These are phyloP conservation scores for Lactarius indigo DNA, from an alignment of 768 basidiomycete species.

Conservation along the genomic window DNA sequence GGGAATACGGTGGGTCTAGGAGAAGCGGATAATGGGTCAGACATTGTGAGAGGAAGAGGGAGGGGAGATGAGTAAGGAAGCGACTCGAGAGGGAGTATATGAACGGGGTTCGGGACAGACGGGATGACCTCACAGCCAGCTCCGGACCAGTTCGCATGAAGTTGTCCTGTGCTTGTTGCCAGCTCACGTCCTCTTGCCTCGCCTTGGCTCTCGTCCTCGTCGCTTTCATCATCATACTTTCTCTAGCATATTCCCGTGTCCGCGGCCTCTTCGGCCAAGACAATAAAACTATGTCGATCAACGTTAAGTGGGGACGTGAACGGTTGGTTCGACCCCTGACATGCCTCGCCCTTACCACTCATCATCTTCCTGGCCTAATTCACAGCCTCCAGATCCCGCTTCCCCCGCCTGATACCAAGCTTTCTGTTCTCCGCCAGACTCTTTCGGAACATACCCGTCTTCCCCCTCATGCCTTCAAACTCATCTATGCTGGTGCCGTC, in stretches of 20 bases:
- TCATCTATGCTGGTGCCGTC: constrained; percentile 87
- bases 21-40: constrained; percentile 27
- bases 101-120: constrained; percentile 12
- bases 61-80: constrained; percentile 21
- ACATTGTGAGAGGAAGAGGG: constrained; percentile 27
- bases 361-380: constrained; percentile 4
- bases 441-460: constrained; percentile 77
- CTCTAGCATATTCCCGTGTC: constrained; percentile 30
- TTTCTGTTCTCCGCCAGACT: constrained; percentile 53
- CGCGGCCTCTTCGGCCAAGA: constrained; percentile 27
- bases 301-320: constrained; percentile 50
- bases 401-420: constrained; percentile 54
- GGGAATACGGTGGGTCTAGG: constrained; percentile 19
- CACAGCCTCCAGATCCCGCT: constrained; percentile 48
- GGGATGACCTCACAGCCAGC: constrained; percentile 4
- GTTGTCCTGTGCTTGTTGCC: neutral
- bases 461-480: constrained; percentile 66
- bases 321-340: constrained; percentile 29
- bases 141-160: neutral
- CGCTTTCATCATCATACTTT: constrained; percentile 32
- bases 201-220: constrained; percentile 3
- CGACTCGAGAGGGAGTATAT: constrained; percentile 7
- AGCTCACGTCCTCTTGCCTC: constrained; percentile 7
- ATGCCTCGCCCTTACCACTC: constrained; percentile 17
- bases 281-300: constrained; percentile 18